These are phyloP conservation scores for Fistulina hepatica DNA, from an alignment of 1,284 basidiomycete genomes.

Conservation along the genomic window DNA sequence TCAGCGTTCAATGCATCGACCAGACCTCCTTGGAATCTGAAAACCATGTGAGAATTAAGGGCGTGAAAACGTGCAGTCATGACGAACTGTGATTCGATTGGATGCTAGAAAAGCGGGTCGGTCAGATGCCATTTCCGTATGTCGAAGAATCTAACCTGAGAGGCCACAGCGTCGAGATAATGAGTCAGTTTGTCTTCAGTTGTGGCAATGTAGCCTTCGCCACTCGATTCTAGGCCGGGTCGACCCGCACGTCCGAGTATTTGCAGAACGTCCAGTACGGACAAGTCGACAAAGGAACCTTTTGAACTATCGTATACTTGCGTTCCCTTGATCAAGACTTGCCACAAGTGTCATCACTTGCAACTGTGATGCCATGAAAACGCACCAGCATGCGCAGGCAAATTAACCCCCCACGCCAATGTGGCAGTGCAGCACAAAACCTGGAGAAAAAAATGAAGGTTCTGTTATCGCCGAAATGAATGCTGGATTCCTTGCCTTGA, in stretches of 20 bases:
- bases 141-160: constrained; percentile 46
- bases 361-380: constrained; percentile 2
- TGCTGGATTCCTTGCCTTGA: constrained; percentile 57
- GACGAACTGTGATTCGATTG: constrained; percentile 90
- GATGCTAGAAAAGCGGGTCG: constrained; percentile 40
- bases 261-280: constrained; percentile 92
- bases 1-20: constrained; percentile 94
- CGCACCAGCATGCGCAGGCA: constrained; percentile 92
- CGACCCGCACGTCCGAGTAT: constrained; percentile 97
- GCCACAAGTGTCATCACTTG: constrained; percentile 3
- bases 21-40: constrained; percentile 78
- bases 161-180: constrained; percentile 83
- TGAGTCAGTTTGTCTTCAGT: constrained; percentile 88
- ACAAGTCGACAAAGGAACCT: constrained; percentile 87
- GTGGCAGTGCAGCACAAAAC: constrained; percentile 98
- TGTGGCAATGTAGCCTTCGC: constrained; percentile 96
- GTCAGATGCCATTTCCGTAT: constrained; percentile 6
- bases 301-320: constrained; percentile 89
- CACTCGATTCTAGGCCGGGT: constrained; percentile 90
- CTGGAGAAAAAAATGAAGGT: constrained; percentile 30
- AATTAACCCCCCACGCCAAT: constrained; percentile 98
- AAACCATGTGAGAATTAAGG: constrained; percentile 11
- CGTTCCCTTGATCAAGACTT: constrained; percentile 96
- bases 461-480: no score
- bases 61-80: background rate